Evolutionary conservation across 148 eudicot genomes (phyloP).

Genomic region (Polygonum aviculare): DNA sequence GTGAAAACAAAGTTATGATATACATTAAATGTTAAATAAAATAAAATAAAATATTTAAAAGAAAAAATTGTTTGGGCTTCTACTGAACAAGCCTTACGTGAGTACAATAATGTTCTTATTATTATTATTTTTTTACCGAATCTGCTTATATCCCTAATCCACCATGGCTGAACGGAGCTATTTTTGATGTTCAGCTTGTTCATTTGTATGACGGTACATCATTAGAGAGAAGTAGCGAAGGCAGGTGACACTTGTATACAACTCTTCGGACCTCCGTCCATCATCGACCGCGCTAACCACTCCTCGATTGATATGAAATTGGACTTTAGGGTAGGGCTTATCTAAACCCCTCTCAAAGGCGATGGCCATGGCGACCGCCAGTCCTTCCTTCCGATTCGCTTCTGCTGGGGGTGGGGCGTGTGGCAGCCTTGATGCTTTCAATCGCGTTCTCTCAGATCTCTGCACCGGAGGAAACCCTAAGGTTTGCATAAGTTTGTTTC

Average conservation of each 20-base stretch:
- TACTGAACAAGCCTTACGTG: too few relatives aligned
- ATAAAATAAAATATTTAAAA: too few relatives aligned
- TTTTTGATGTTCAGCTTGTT: too few relatives aligned
- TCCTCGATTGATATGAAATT: neutral
- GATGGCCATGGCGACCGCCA: conserved; percentile 30
- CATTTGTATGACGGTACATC: neutral
- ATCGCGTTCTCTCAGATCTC: conserved; percentile 78
- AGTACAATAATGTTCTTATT: too few relatives aligned
- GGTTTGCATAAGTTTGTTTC: conserved; percentile 24
- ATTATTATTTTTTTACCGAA: too few relatives aligned
- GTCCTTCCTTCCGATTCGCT: conserved; percentile 44
- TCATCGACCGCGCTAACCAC: neutral
- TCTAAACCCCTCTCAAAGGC: conserved; percentile 19
- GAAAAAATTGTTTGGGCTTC: too few relatives aligned
- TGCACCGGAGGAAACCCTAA: conserved; percentile 68
- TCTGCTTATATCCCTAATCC: too few relatives aligned
- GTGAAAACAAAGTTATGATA: too few relatives aligned
- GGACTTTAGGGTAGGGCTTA: neutral
- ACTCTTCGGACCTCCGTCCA: neutral
- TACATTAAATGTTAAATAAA: too few relatives aligned
- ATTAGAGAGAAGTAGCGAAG: neutral
- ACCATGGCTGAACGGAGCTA: too few relatives aligned
- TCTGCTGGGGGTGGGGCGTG: conserved; percentile 37
- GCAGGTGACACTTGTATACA: conserved; percentile 1
- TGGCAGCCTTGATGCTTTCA: conserved; percentile 65